These are phyloP conservation scores for Myxozyma udenii DNA, from an alignment of 805 yeast species.

Conservation along the genomic window DNA sequence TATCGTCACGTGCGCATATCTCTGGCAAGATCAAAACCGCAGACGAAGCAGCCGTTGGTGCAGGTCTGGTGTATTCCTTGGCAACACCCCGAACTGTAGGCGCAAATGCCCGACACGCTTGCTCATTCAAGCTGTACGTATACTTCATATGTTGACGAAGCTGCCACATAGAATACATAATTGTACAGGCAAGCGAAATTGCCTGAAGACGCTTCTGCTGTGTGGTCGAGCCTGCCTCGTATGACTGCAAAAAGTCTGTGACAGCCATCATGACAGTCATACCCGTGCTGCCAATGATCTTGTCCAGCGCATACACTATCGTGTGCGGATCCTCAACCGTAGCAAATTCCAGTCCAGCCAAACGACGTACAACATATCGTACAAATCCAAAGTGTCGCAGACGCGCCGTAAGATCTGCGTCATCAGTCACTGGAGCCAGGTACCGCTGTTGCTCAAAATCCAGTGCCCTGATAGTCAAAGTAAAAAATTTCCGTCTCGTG, in stretches of 20 bases:
- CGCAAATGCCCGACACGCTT: conserved; percentile 11
- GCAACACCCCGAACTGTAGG: conserved; percentile 2
- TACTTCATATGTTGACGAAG: conserved; percentile 16
- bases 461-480: conserved; percentile 3
- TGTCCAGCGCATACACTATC: conserved; percentile 47
- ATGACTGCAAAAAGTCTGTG: conserved; percentile 5
- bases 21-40: conserved; percentile 3
- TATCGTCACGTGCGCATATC: conserved; percentile 6
- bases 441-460: conserved; percentile 23
- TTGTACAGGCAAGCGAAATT: conserved; percentile 14
- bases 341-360: conserved; percentile 43
- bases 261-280: conserved; percentile 19
- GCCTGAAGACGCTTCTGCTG: background rate
- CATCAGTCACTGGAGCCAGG: conserved; percentile 38
- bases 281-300: conserved; percentile 45
- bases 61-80: conserved; percentile 13
- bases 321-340: conserved; percentile 53
- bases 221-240: background rate
- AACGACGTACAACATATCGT: conserved; percentile 42
- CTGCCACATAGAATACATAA: conserved; percentile 12
- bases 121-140: conserved; percentile 19
- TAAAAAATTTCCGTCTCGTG: conserved; percentile 45
- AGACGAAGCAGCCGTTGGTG: background rate
- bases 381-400: conserved; percentile 35
- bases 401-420: conserved; percentile 31